Evolutionary conservation across 1,284 basidiomycete genomes (phyloP), one percentile per base, ranked within the genome.

Genomic region (Phylloporus sp.): DNA sequence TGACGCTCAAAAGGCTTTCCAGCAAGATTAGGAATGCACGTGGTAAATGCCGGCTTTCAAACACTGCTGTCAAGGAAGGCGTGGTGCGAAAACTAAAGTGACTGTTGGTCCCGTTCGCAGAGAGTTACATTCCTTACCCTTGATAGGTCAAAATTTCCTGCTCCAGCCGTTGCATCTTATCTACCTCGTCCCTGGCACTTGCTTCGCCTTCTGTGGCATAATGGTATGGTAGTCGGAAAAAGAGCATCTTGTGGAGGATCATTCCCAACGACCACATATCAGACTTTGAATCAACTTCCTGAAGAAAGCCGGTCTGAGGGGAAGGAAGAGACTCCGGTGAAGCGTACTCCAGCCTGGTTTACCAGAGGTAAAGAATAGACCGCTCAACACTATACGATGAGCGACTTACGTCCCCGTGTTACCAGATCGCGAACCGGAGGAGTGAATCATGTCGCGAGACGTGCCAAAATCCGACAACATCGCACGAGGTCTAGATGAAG

Each of bases 381-480:
- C n/a, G n/a, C 22, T 17, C 34, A 4, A 29, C 24, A 49, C 10
- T n/a, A 12, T 51, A 10, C 31, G 40, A 39, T 31, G 20, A 34
- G 65, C n/a, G 17, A 90, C 95, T 77, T 81, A 94, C 82, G 95
- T 98, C 66, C 96, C 95, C 24, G 95, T 98, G 74, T 97, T 95
- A 11, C 96, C 96, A 3, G 93, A 93, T 22, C 94, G 85, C 39
- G 83, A 78, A 20, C 86, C 79, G 18, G 87, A 82, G 5, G 85
- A 84, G 49, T 87, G 86, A 8, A 96, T 81, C 89, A 93, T 94
- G 71, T 96, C 94, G 55, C 93, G 88, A 17, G 94, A 96, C 0
- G 95, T 97, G 6, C 96, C 96, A 76, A 98, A 98, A 72, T 98
- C 96, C 2, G 94, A 95, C 17, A 98, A 81, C 90, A 97, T 91